Evolutionary conservation across 192 early-diverging fungal genomes (phyloP).

Genomic region (Coemansia pectinata): DNA sequence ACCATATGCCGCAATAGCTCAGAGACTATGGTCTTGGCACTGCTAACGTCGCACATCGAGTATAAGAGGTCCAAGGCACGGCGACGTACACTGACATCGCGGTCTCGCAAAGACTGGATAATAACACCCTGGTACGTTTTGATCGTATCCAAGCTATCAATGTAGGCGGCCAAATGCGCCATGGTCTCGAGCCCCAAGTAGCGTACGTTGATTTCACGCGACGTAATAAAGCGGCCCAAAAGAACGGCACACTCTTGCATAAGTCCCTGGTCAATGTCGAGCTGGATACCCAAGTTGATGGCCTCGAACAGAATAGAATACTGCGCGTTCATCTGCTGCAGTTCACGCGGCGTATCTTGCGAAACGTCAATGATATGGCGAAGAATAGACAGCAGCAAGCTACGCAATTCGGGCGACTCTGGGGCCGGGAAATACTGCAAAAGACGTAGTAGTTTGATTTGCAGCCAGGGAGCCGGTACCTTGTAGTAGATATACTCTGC

Average conservation of each 20-base stretch:
- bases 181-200: constrained; percentile 97
- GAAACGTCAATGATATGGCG: constrained; percentile 83
- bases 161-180: constrained; percentile 86
- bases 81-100: constrained; percentile 95
- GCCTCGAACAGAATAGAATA: constrained; percentile 98
- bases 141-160: constrained; percentile 81
- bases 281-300: constrained; percentile 91
- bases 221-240: constrained; percentile 86
- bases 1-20: constrained; percentile 92
- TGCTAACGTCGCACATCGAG: constrained; percentile 92
- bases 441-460: constrained; percentile 91
- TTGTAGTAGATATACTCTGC: constrained; percentile 96
- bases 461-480: constrained; percentile 97
- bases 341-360: constrained; percentile 89
- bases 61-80: constrained; percentile 94
- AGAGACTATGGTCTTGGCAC: constrained; percentile 81
- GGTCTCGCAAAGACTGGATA: constrained; percentile 89
- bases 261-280: constrained; percentile 86
- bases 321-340: constrained; percentile 97
- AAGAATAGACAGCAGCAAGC: constrained; percentile 71
- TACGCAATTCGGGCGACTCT: constrained; percentile 61
- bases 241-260: constrained; percentile 81
- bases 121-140: constrained; percentile 86
- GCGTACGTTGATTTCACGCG: constrained; percentile 97
- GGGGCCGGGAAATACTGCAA: constrained; percentile 95